These are phyloP conservation scores for Dimocarpus longan DNA, from an alignment of 345 rosid genomes.

Conservation along the genomic window DNA sequence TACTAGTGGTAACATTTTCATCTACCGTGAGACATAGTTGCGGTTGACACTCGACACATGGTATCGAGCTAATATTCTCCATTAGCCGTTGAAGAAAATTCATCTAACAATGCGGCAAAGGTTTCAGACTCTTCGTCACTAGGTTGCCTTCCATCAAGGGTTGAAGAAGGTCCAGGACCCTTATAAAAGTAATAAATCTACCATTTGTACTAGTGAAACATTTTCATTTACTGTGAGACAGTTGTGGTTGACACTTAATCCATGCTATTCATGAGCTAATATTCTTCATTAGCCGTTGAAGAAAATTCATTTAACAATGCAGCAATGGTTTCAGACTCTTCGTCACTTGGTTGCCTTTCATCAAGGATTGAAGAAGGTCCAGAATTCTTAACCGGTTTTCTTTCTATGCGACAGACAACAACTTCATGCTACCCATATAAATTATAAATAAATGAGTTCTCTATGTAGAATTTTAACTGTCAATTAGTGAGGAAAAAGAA, in stretches of 20 bases:
- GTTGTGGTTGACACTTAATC: neutral
- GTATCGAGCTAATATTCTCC: neutral
- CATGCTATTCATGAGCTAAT: neutral
- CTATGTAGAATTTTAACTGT: too few relatives aligned
- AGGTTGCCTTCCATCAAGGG: too few relatives aligned
- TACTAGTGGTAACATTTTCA: too few relatives aligned
- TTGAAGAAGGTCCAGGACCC: too few relatives aligned
- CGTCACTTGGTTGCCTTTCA: neutral
- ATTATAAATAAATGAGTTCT: neutral
- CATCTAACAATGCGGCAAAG: neutral
- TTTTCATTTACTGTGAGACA: too few relatives aligned
- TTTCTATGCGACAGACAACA: slow-evolving; percentile 8
- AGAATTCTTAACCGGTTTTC: neutral
- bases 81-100: neutral
- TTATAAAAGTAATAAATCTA: too few relatives aligned
- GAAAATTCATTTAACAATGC: neutral
- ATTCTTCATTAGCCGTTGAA: neutral
- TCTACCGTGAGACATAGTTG: too few relatives aligned
- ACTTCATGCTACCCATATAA: neutral
- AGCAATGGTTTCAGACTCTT: neutral
- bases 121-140: neutral
- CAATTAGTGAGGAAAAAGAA: neutral
- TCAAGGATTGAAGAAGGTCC: neutral
- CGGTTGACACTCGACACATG: neutral
- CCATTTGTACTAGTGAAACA: too few relatives aligned